phyloP scores from a whole-genome alignment of 345 rosid species.

The Melastoma malabathricum region DNA sequence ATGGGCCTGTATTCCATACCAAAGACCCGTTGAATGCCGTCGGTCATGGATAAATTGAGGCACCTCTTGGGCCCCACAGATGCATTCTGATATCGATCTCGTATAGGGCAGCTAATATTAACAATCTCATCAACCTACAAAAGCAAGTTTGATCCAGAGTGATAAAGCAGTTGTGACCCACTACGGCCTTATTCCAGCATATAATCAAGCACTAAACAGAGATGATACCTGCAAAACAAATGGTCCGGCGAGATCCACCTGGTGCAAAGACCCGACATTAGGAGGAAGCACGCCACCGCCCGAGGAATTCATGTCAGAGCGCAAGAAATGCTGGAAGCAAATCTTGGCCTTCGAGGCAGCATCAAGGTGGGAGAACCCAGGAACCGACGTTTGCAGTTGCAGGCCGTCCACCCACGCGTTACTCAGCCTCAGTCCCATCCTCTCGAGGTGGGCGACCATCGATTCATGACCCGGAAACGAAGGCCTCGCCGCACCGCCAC shows the following conservation, averaged over 20 bases:
- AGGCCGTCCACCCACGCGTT: constrained; percentile 58
- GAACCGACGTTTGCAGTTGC: constrained; percentile 32
- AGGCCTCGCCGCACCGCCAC: constrained; percentile 10
- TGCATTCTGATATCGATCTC: constrained; percentile 58
- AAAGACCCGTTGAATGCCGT: constrained; percentile 81
- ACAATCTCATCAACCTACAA: constrained; percentile 91
- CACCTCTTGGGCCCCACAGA: constrained; percentile 74
- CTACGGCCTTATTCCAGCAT: neutral
- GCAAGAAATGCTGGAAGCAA: constrained; percentile 59
- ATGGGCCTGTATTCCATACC: constrained; percentile 91
- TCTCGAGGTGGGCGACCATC: constrained; percentile 25
- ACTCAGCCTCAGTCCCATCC: constrained; percentile 51
- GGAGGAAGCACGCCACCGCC: constrained; percentile 76
- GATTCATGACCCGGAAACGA: constrained; percentile 15
- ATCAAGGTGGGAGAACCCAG: constrained; percentile 25
- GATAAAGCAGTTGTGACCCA: constrained; percentile 3
- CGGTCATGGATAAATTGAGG: constrained; percentile 83
- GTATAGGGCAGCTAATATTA: constrained; percentile 60
- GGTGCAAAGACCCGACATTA: constrained; percentile 51
- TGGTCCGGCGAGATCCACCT: constrained; percentile 70
- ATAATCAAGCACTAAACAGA: neutral
- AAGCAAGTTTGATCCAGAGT: constrained; percentile 7
- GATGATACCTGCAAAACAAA: constrained; percentile 65
- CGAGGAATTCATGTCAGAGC: constrained; percentile 65
- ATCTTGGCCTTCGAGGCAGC: constrained; percentile 51